Base-by-base conservation (phyloP, 2,329 filamentous ascomycete genomes). In the Microdochium paspali region DNA sequence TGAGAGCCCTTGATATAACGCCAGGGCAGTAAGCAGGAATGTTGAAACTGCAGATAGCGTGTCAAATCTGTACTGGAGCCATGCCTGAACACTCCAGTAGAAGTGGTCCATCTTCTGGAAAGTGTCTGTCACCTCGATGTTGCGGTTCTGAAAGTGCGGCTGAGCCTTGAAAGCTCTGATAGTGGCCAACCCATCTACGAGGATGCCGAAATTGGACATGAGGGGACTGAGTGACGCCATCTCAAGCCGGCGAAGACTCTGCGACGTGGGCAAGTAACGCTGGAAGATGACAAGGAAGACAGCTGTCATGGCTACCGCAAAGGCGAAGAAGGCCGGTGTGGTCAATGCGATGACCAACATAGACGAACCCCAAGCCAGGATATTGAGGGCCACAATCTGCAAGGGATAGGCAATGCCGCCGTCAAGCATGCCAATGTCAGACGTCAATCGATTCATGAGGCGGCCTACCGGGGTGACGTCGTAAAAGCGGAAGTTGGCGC, bases 21-120 rank as follows among this genome's bases (percentile, higher is more conserved):
- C 90, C 10, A 90, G 76, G 2, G 84, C 62, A 1, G 88, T 87
- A 46, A 95, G 69, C 1, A 80, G 66, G 49, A 91, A 85, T 0
- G 86, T 89, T 7, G 87, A 87, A 3, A 78, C 61, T 0, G 85
- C 85, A 0, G 88, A 88, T 5, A 90, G 66, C 9, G 72, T 65
- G 55, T 88, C 84, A 48, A 93, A 91, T 12, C 90, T 81, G 58
- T 85, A 89, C 61, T 83, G 82, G 2, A 95, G 73, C 90, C 90
- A 95, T 7, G 82, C 80, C 54, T 94, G 88, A 40, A 94, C 73
- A 49, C 83, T 87, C 85, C 90, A 95, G 67, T 94, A 95, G 67
- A 95, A 95, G 62, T 96, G 90, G 58, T 96, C 90, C 77, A 95
- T 93, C 61, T 89, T 89, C 62, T 95, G 90, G 60, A 95, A 95